A percentile compares a stretch with the other conserved stretches of the same genome.
Evolutionary conservation across 129 eudicot species (phyloP).

Genomic region (Tanacetum coccineum): DNA sequence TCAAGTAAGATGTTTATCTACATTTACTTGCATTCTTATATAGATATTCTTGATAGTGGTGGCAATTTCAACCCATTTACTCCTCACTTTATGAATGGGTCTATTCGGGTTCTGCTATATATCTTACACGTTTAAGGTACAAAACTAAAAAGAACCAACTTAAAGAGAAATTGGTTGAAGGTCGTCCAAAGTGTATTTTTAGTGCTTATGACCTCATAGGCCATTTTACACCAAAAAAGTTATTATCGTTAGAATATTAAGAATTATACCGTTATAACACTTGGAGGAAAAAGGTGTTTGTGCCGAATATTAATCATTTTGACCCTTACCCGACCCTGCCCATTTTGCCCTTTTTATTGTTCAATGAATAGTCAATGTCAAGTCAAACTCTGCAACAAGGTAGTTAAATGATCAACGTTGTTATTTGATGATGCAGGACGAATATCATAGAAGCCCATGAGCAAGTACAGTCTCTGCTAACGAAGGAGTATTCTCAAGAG

Average conservation of each 20-base stretch:
- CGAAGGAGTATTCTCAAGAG: constrained; percentile 64
- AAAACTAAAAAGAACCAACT: no score
- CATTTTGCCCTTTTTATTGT: no score
- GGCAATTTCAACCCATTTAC: background rate
- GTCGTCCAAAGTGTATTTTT: background rate
- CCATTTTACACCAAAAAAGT: background rate
- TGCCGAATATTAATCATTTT: no score
- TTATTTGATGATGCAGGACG: constrained; percentile 53
- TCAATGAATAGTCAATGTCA: background rate
- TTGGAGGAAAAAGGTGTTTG: no score
- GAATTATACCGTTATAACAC: no score
- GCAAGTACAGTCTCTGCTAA: constrained; percentile 62
- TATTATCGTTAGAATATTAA: no score
- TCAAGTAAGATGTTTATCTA: constrained; percentile 55
- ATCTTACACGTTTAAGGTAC: background rate
- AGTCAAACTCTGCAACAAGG: background rate
- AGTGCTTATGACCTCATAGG: background rate
- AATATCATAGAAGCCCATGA: constrained; percentile 88
- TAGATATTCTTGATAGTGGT: background rate
- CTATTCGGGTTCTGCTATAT: background rate
- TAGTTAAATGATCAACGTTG: background rate
- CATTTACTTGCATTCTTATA: background rate
- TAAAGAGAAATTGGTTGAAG: background rate
- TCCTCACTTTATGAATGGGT: background rate
- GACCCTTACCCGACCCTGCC: no score